Percentiles rank a stretch among this genome's conserved stretches.
Conservation (phyloP, 495 filamentous ascomycete genomes). For the Platismatia glauca region DNA sequence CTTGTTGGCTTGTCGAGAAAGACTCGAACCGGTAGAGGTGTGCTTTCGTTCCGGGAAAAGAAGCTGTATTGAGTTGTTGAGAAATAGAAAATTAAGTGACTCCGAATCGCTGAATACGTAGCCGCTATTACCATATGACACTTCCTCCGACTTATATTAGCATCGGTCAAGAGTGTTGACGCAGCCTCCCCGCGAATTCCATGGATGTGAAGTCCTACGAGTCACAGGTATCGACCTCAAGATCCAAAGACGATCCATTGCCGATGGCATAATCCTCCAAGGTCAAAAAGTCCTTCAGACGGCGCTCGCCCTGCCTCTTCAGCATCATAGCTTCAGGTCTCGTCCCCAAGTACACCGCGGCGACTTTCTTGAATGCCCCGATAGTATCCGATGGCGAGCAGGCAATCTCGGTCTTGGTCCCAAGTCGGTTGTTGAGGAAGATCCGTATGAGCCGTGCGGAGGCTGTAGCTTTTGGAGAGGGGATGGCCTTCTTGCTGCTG, state of each 20-base stretch:
- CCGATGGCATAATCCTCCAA: constrained; percentile 79
- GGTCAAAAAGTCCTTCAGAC: constrained; percentile 78
- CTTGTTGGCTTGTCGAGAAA: no score
- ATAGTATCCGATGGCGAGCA: constrained; percentile 74
- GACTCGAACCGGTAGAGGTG: no score
- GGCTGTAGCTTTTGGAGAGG: neutral
- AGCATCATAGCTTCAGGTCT: constrained; percentile 77
- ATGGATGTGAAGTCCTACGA: neutral
- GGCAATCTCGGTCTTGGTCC: constrained; percentile 76
- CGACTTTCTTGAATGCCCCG: constrained; percentile 70
- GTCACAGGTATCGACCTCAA: constrained; percentile 33
- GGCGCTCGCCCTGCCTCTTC: constrained; percentile 78
- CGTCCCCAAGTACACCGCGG: constrained; percentile 71
- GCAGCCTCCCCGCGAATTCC: no score
- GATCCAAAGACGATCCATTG: constrained; percentile 75
- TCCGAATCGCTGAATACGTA: no score
- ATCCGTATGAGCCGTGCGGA: constrained; percentile 31
- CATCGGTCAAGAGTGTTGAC: no score
- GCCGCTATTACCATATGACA: no score
- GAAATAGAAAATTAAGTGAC: no score
- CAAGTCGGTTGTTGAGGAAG: constrained; percentile 77
- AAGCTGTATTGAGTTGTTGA: no score
- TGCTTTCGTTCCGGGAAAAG: no score
- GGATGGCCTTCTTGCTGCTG: neutral
- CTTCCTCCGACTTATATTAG: no score